Conservation (phyloP, 495 filamentous ascomycete genomes). For the Talaromyces trachyspermus region DNA sequence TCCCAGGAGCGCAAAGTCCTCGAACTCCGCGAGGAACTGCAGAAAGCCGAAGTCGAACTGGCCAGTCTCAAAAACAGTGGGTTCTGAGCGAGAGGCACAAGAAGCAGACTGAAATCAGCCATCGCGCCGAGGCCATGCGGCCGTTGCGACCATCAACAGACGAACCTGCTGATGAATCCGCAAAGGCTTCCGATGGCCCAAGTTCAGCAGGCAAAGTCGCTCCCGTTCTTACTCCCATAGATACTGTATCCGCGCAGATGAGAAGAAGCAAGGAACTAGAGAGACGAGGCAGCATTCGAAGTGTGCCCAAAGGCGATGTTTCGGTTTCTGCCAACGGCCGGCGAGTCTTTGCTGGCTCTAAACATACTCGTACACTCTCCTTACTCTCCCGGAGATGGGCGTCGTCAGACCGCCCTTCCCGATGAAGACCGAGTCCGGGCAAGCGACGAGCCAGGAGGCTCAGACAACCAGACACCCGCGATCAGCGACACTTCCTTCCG, state of each 20-base stretch:
- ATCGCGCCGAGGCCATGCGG: slow-evolving; percentile 48
- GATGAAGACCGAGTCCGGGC: not conserved
- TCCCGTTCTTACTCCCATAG: slow-evolving; percentile 18
- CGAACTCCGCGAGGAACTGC: slow-evolving; percentile 82
- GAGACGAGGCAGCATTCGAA: slow-evolving; percentile 37
- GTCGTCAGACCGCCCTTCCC: slow-evolving; percentile 28
- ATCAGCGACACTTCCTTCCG: slow-evolving; percentile 40
- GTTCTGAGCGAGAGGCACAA: slow-evolving; percentile 66
- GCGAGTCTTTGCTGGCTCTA: slow-evolving; percentile 62
- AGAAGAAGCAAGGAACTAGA: slow-evolving; percentile 43
- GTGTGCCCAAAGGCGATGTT: slow-evolving; percentile 13
- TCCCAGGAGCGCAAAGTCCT: slow-evolving; percentile 89
- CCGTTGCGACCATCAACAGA: slow-evolving; percentile 42
- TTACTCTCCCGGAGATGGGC: slow-evolving; percentile 59
- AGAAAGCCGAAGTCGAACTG: slow-evolving; percentile 71
- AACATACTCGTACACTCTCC: slow-evolving; percentile 73
- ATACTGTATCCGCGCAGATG: slow-evolving; percentile 25
- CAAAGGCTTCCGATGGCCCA: slow-evolving; percentile 12
- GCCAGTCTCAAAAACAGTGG: slow-evolving; percentile 76
- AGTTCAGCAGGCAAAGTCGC: slow-evolving; percentile 8
- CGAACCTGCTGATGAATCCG: slow-evolving; percentile 17
- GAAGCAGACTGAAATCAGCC: slow-evolving; percentile 59
- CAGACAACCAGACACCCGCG: slow-evolving; percentile 36
- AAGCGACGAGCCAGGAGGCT: slow-evolving; percentile 16
- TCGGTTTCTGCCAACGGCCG: slow-evolving; percentile 39